Percentiles rank a stretch among this genome's conserved stretches.
Evolutionary conservation across 148 eudicot genomes (phyloP).

Genomic region (Rhododendron vialii): DNA sequence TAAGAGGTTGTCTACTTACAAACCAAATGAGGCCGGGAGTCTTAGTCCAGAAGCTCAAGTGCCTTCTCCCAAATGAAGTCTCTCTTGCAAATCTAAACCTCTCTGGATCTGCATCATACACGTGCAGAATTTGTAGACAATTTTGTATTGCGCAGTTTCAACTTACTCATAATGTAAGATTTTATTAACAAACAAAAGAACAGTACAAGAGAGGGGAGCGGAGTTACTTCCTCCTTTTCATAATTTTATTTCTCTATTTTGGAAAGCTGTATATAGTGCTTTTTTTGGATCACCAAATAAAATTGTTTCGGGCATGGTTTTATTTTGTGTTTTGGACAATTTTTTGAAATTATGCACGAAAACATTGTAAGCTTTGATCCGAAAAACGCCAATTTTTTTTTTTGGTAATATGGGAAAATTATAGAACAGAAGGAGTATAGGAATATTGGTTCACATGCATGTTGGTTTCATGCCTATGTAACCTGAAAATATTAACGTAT

Average conservation of each 20-base stretch:
- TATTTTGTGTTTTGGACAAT: not conserved
- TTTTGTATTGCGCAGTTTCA: not conserved
- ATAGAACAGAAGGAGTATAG: not conserved
- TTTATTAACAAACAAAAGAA: no score
- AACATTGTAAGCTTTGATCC: not conserved
- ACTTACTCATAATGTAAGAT: no score
- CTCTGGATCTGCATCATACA: slow-evolving; percentile 43
- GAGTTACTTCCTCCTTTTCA: not conserved
- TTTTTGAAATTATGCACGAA: not conserved
- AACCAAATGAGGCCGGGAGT: slow-evolving; percentile 37
- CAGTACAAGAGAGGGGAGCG: no score
- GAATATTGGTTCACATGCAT: not conserved
- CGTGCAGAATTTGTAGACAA: not conserved
- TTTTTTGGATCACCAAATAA: no score
- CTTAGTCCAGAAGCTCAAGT: slow-evolving; percentile 44
- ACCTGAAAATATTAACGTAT: not conserved
- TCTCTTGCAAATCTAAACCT: slow-evolving; percentile 54
- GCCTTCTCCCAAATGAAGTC: slow-evolving; percentile 54
- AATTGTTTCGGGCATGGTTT: no score
- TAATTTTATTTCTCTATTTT: not conserved
- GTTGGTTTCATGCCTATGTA: not conserved
- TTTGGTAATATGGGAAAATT: not conserved
- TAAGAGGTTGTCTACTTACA: slow-evolving; percentile 20
- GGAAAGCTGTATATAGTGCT: not conserved
- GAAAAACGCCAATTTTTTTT: not conserved